Base-by-base conservation (phyloP, 305 asterid genomes). In the Fraxinus latifolia region DNA sequence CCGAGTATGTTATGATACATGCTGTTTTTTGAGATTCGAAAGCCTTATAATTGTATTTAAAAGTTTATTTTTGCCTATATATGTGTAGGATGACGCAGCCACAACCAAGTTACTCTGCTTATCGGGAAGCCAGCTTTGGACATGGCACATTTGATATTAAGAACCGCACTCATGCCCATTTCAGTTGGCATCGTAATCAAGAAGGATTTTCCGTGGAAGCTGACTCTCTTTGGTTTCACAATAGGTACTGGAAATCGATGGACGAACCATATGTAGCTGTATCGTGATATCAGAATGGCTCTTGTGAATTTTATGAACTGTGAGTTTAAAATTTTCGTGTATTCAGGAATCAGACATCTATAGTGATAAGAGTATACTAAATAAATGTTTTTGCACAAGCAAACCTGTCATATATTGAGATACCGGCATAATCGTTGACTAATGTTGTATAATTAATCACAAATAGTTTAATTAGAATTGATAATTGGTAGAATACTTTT, bases 101-200 rank as follows among this genome's bases (percentile, higher is more conserved):
- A 67, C 97, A 91, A 68, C 96, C 95, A n/a, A 79, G 68, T 17
- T 91, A 93, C 84, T 93, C 97, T 2, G 93, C 93, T n/a, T 90
- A 89, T 77, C 88, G 95, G 0, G 96, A 93, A 85, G 91, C 95
- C 21, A 93, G 96, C 86, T 91, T 81, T 39, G 97, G 97, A 4
- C 97, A 91, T 11, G 95, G 92, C 33, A 84, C 86, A 5, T 78
- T 93, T 2, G 91, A 91, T 77, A 90, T 93, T 21, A 93, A 91
- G 82, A 90, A 93, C 84, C 81, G 89, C 55, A 90, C 88, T 25
- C 91, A 85, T 73, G 93, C 96, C 34, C 73, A 88, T 82, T 92
- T 89, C 31, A 87, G 89, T 21, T 93, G 97, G 95, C 91, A 90
- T 83, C 94, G 91, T 0, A 91, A 92, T 79, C 87, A 91, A 65